A percentile compares a stretch with the other conserved stretches of the same genome.
phyloP scores from a whole-genome alignment of 257 asterid genomes.

The Pogostemon cablin region DNA sequence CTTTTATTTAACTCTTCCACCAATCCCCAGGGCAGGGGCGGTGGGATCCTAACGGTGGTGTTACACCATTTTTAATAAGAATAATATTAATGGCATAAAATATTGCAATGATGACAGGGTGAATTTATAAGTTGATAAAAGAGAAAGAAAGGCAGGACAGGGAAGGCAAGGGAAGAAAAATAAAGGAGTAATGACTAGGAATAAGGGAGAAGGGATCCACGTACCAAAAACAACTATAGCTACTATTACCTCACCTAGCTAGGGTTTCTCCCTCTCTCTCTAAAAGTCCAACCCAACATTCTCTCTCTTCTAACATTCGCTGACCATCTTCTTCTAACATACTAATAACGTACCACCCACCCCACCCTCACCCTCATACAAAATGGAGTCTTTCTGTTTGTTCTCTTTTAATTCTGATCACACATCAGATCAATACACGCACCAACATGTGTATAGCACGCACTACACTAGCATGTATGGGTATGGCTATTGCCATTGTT shows the following conservation, averaged over 20 bases:
- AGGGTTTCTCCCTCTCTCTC: slow-evolving; percentile 20
- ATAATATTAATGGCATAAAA: too few relatives aligned
- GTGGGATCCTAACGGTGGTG: too few relatives aligned
- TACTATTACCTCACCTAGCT: neutral
- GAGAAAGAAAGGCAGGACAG: neutral
- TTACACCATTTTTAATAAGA: too few relatives aligned
- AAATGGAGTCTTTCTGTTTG: slow-evolving; percentile 37
- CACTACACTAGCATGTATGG: neutral
- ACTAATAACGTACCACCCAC: slow-evolving; percentile 33
- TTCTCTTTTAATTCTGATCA: slow-evolving; percentile 34
- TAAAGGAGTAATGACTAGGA: slow-evolving; percentile 23
- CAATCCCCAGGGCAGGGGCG: too few relatives aligned
- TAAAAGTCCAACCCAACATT: neutral
- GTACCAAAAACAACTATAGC: slow-evolving; percentile 28
- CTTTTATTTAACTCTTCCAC: fast-evolving
- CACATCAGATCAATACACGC: slow-evolving; percentile 28
- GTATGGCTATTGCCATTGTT: slow-evolving; percentile 1
- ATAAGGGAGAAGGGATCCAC: slow-evolving; percentile 28
- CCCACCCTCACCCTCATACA: slow-evolving; percentile 15
- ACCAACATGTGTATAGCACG: neutral
- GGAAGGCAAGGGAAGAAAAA: neutral
- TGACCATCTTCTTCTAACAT: slow-evolving; percentile 33
- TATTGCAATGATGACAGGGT: too few relatives aligned
- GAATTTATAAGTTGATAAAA: too few relatives aligned
- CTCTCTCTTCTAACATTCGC: slow-evolving; percentile 52